Base-by-base conservation (phyloP, 495 filamentous ascomycete species). In the Penicillium diatomitis region DNA sequence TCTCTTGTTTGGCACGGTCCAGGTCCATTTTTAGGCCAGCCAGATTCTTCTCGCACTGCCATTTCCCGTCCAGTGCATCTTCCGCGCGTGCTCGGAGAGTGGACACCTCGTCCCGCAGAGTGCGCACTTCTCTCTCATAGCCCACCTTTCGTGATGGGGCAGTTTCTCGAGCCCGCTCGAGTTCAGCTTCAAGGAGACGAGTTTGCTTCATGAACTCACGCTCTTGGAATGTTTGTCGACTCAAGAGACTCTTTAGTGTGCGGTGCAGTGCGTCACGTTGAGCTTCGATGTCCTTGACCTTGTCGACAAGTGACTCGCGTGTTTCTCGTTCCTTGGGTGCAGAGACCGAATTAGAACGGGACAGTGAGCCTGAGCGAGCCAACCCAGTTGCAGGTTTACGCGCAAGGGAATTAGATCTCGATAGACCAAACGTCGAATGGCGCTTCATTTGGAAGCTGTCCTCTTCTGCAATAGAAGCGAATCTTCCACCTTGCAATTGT, bases 21-120 rank as follows among this genome's bases (percentile, higher is more conserved):
- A 98, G 79, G 61, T 98, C 92, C 86, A 96, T 96, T 67, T 95
- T 95, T 52, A 98, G 71, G 38, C 91, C 90, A 49, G 83, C 78
- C 9, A 98, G 75, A 28, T 90, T 89, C 67, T 95, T 95, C 67
- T 98, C 92, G 48, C 90, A 91, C 66, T 92, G 85, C 79, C 85
- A 96, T 71, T 96, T 97, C 58, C 90, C 86, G 56, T 94, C 88
- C n/a, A 96, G 74, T 20, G 92, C 94, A 47, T 98, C 92, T 55
- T 97, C 90, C 28, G 94, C 90, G 46, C 94, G 84, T 47, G 83
- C 82, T 31, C 92, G 84, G 41, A 98, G 80, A 6, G 82, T 76
- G 50, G 85, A 86, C 52, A 98, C 85, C 62, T 98, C 92, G 6
- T 85, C 79, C 48, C 89, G 83, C 11, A 97, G 73, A 49, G 75